These are phyloP conservation scores for Penicillium chermesinum DNA, from an alignment of 495 filamentous ascomycete genomes.

Conservation along the genomic window DNA sequence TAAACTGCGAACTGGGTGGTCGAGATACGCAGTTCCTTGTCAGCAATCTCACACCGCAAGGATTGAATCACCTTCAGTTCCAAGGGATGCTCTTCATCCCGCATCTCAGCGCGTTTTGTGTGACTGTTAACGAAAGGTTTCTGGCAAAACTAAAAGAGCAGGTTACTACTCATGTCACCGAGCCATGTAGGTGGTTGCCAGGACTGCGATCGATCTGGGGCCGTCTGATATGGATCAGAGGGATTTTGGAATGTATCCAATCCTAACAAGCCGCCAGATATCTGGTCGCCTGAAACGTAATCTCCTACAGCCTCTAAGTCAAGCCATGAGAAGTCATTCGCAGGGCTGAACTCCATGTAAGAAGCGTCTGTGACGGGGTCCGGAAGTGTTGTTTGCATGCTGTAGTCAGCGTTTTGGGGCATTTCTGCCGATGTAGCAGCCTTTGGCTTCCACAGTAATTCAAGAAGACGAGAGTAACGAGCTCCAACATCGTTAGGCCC, in stretches of 20 bases:
- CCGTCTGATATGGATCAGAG: constrained; percentile 25
- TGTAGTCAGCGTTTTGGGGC: constrained; percentile 29
- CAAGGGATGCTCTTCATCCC: constrained; percentile 19
- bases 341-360: constrained; percentile 45
- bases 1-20: constrained; percentile 49
- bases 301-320: constrained; percentile 54
- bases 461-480: constrained; percentile 50
- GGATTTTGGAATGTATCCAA: constrained; percentile 36
- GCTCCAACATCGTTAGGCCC: constrained; percentile 51
- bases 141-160: constrained; percentile 30
- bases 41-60: constrained; percentile 26
- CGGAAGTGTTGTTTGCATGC: constrained; percentile 25
- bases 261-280: constrained; percentile 33
- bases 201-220: constrained; percentile 31
- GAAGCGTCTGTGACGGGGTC: constrained; percentile 28
- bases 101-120: constrained; percentile 3
- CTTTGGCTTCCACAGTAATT: constrained; percentile 47
- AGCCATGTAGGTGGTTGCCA: constrained; percentile 41
- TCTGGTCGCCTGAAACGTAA: constrained; percentile 46
- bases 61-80: constrained; percentile 39
- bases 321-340: constrained; percentile 55
- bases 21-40: constrained; percentile 41
- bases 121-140: constrained; percentile 4
- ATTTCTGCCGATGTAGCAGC: constrained; percentile 25
- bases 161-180: constrained; percentile 39